phyloP scores from a whole-genome alignment of 2,329 filamentous ascomycete species.

The Alternaria arbusti region DNA sequence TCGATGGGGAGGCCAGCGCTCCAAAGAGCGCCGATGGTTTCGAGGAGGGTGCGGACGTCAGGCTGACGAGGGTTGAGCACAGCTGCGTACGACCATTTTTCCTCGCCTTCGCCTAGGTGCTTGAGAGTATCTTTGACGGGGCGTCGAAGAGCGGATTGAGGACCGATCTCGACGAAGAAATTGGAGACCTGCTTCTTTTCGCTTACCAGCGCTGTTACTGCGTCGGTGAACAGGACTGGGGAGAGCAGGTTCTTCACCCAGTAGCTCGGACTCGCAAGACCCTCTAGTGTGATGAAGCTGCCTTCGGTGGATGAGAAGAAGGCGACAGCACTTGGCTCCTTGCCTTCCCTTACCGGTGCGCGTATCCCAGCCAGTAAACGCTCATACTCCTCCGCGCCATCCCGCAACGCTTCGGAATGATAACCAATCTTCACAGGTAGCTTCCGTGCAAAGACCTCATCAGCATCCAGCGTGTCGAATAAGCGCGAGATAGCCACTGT shows the following conservation, averaged over 20 bases:
- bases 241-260: slow-evolving; percentile 14
- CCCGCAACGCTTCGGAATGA: slow-evolving; percentile 40
- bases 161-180: slow-evolving; percentile 17
- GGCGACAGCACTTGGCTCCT: background rate
- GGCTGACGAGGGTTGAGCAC: slow-evolving; percentile 1
- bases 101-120: slow-evolving; percentile 2
- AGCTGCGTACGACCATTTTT: slow-evolving; percentile 9
- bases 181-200: background rate
- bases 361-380: background rate
- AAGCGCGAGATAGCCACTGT: slow-evolving; percentile 36
- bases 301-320: slow-evolving; percentile 7
- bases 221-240: slow-evolving; percentile 5
- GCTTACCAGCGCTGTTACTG: slow-evolving; percentile 2
- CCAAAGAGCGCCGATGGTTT: slow-evolving; percentile 5
- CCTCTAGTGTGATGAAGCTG: background rate
- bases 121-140: slow-evolving; percentile 9
- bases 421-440: slow-evolving; percentile 54
- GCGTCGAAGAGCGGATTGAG: slow-evolving; percentile 10
- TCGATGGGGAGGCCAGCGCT: slow-evolving; percentile 7
- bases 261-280: background rate
- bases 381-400: slow-evolving; percentile 1
- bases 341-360: background rate
- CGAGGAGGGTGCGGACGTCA: background rate
- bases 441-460: slow-evolving; percentile 47
- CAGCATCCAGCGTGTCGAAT: slow-evolving; percentile 34